Conservation (phyloP, 495 filamentous ascomycete genomes). For the Aspergillus indologenus region DNA sequence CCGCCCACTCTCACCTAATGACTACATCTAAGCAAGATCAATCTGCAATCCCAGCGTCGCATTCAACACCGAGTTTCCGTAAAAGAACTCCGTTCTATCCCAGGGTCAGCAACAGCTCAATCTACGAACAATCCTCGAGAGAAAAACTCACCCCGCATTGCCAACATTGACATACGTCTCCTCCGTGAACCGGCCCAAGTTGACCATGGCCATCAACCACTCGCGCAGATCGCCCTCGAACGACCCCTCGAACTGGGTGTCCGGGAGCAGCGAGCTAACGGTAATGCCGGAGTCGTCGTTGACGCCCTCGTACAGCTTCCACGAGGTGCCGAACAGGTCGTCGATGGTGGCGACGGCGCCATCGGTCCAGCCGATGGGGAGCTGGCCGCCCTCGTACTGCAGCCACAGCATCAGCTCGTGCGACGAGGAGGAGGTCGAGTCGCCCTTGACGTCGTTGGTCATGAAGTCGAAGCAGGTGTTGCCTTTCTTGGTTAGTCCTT, state of each 20-base stretch:
- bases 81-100: slow-evolving; percentile 36
- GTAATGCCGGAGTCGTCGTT: slow-evolving; percentile 36
- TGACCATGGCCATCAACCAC: slow-evolving; percentile 33
- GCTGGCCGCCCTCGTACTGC: slow-evolving; percentile 35
- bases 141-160: slow-evolving; percentile 31
- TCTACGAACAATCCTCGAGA: not conserved
- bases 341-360: slow-evolving; percentile 27
- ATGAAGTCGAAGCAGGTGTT: slow-evolving; percentile 43
- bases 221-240: slow-evolving; percentile 39
- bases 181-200: slow-evolving; percentile 24
- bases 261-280: slow-evolving; percentile 32
- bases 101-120: not conserved
- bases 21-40: slow-evolving; percentile 11
- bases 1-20: too few relatives aligned
- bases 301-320: slow-evolving; percentile 35
- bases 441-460: slow-evolving; percentile 28
- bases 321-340: slow-evolving; percentile 33
- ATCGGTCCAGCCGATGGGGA: slow-evolving; percentile 34
- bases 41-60: slow-evolving; percentile 31
- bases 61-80: slow-evolving; percentile 29
- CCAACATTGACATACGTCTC: slow-evolving; percentile 34
- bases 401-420: slow-evolving; percentile 44
- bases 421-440: slow-evolving; percentile 27
- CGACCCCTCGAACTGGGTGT: slow-evolving; percentile 31
- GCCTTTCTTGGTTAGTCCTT: too few relatives aligned